Conservation (phyloP, 495 filamentous ascomycete genomes). For the Penicillium desertorum region DNA sequence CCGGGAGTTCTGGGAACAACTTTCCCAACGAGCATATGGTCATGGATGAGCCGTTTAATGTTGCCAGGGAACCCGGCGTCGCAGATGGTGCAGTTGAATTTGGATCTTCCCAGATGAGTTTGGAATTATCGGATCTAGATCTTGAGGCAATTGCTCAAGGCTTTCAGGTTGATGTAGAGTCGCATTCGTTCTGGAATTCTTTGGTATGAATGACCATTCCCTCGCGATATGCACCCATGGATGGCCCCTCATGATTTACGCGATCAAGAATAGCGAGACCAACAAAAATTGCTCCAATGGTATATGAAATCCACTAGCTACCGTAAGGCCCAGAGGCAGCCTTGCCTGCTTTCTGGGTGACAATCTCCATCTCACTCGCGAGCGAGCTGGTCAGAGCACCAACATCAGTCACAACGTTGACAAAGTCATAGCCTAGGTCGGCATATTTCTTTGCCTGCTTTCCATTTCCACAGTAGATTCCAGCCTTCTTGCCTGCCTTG, state of each 20-base stretch:
- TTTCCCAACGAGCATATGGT: not conserved
- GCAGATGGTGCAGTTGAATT: slow-evolving; percentile 11
- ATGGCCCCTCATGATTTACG: not conserved
- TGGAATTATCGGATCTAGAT: slow-evolving; percentile 31
- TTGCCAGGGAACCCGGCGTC: not conserved
- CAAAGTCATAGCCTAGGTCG: too few relatives aligned
- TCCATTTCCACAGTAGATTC: too few relatives aligned
- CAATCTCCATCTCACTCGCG: slow-evolving; percentile 11
- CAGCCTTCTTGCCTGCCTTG: too few relatives aligned
- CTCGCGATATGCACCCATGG: not conserved
- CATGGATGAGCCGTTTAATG: not conserved
- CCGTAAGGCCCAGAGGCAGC: slow-evolving; percentile 14
- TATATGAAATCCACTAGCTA: not conserved
- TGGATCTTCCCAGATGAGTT: slow-evolving; percentile 19
- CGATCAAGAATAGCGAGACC: not conserved
- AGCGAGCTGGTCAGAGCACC: slow-evolving; percentile 12
- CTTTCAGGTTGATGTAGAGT: slow-evolving; percentile 28
- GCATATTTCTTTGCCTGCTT: too few relatives aligned
- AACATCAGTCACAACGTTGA: slow-evolving; percentile 1
- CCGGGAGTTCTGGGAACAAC: not conserved
- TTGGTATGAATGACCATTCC: slow-evolving; percentile 6
- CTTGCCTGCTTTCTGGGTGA: slow-evolving; percentile 7
- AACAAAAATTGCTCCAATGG: not conserved
- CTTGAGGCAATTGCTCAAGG: slow-evolving; percentile 32
- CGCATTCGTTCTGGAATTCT: slow-evolving; percentile 28